These are phyloP conservation scores for Yamadazyma membranifaciens DNA, from an alignment of 1,139 yeast species.

Conservation along the genomic window DNA sequence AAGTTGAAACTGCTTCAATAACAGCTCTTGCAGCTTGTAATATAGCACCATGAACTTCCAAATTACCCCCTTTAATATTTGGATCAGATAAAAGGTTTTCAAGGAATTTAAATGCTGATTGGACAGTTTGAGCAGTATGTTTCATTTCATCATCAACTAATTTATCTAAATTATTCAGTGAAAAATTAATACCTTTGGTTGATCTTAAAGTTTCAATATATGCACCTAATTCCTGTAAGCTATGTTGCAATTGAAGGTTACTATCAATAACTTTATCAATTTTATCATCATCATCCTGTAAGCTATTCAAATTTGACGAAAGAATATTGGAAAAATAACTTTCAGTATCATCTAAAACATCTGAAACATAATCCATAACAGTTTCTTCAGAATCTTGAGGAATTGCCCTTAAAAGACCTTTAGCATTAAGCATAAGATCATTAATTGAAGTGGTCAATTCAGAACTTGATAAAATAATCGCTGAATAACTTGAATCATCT, in stretches of 20 bases:
- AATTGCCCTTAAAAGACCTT: constrained; percentile 63
- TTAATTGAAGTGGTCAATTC: constrained; percentile 63
- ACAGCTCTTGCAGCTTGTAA: constrained; percentile 79
- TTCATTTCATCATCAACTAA: constrained; percentile 72
- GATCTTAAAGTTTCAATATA: constrained; percentile 56
- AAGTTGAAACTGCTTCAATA: constrained; percentile 71
- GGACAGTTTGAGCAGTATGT: constrained; percentile 68
- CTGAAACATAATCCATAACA: constrained; percentile 49
- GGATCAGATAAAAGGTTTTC: constrained; percentile 55
- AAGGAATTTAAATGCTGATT: constrained; percentile 63
- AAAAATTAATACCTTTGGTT: constrained; percentile 38
- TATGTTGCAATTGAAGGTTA: constrained; percentile 71
- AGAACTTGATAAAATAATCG: constrained; percentile 64
- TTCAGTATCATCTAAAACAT: constrained; percentile 61
- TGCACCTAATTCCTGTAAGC: constrained; percentile 57
- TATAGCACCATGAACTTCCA: constrained; percentile 76
- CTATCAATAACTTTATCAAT: constrained; percentile 76
- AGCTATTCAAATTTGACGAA: constrained; percentile 48
- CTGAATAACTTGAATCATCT: constrained; percentile 56
- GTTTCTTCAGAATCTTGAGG: constrained; percentile 55
- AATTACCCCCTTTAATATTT: constrained; percentile 54
- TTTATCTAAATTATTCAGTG: constrained; percentile 61
- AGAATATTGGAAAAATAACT: constrained; percentile 60
- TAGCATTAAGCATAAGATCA: constrained; percentile 67
- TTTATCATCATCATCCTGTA: constrained; percentile 61